phyloP scores from a whole-genome alignment of 129 eudicot species.

The Saposhnikovia divaricata region DNA sequence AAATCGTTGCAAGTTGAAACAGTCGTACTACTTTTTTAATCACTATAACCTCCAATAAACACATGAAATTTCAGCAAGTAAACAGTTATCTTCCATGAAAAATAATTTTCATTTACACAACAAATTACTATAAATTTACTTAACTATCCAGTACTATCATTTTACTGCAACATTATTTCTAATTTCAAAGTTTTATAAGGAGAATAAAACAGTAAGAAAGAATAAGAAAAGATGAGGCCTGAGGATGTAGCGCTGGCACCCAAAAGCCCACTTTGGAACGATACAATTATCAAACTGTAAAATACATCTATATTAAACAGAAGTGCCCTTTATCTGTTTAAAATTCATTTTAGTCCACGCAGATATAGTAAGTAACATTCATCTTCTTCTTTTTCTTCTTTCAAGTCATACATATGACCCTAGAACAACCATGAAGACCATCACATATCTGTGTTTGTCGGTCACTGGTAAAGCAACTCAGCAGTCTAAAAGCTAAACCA shows the following conservation, averaged over 20 bases:
- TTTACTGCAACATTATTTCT: background rate
- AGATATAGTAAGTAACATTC: background rate
- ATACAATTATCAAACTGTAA: background rate
- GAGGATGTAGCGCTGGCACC: background rate
- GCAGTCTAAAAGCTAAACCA: background rate
- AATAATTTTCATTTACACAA: background rate
- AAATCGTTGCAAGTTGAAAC: background rate
- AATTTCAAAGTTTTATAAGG: background rate
- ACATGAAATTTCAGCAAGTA: background rate
- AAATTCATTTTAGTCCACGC: background rate
- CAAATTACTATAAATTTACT: background rate
- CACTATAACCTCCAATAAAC: background rate
- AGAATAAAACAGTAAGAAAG: too few species aligned
- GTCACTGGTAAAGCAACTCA: background rate
- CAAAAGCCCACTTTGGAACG: background rate
- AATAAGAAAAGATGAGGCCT: background rate
- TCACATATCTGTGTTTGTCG: background rate
- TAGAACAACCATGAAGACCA: background rate
- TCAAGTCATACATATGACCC: background rate
- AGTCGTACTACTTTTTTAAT: background rate
- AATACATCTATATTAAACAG: background rate
- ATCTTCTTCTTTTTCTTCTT: background rate
- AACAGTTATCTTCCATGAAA: background rate
- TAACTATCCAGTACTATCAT: background rate
- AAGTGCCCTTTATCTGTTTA: background rate